Conservation (phyloP, 2,329 filamentous ascomycete species). For the Xylaria multiplex region DNA sequence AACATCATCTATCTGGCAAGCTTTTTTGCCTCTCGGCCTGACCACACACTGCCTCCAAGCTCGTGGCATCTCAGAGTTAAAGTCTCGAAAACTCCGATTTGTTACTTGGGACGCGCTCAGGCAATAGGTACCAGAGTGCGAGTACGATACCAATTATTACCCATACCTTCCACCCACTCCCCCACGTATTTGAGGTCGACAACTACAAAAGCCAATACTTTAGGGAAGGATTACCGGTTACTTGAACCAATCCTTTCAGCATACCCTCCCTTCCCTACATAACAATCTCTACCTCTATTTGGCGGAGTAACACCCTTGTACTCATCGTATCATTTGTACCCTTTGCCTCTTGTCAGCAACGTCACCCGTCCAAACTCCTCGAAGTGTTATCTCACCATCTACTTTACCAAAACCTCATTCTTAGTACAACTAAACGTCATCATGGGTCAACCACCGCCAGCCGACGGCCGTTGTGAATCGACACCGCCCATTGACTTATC, state of each 20-base stretch:
- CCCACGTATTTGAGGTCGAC: conserved; percentile 7
- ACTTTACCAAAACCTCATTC: conserved; percentile 7
- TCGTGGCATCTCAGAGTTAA: neutral
- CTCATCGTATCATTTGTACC: neutral
- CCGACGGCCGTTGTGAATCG: neutral
- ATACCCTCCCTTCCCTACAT: conserved; percentile 12
- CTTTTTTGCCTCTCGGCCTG: conserved; percentile 3
- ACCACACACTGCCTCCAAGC: neutral
- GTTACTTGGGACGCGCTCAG: conserved; percentile 1
- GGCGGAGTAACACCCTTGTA: neutral
- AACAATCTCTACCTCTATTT: neutral
- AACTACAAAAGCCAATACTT: conserved; percentile 7
- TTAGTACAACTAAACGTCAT: neutral
- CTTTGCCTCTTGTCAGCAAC: conserved; percentile 4
- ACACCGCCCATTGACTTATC: neutral
- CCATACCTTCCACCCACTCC: conserved; percentile 22
- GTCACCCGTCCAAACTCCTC: neutral
- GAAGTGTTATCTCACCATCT: neutral
- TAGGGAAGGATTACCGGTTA: conserved; percentile 11
- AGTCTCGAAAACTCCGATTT: neutral
- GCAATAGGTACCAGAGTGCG: neutral
- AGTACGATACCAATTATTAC: neutral
- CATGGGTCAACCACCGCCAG: neutral
- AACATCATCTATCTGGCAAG: conserved; percentile 1
- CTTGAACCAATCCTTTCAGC: conserved; percentile 5